These are phyloP conservation scores for Fusarium sp. DNA, from an alignment of 2,329 filamentous ascomycete genomes.

Conservation along the genomic window DNA sequence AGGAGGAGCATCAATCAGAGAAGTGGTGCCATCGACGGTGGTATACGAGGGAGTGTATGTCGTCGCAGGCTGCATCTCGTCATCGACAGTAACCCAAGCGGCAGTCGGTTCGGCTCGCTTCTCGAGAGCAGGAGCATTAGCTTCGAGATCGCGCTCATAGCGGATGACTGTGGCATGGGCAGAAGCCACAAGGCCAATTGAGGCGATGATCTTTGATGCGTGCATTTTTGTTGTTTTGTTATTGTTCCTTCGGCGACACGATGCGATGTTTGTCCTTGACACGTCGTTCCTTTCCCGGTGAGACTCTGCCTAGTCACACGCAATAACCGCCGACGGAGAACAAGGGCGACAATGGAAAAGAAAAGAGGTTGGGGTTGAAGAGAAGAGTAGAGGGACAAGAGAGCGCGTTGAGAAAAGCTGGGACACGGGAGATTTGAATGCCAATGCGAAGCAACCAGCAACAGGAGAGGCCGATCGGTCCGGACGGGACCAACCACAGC, in stretches of 20 bases:
- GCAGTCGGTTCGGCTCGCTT: constrained; percentile 48
- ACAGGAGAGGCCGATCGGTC: constrained; percentile 28
- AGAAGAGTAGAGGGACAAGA: not conserved
- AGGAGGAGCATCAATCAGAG: constrained; percentile 50
- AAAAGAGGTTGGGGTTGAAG: constrained; percentile 1
- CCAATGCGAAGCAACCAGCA: constrained; percentile 13
- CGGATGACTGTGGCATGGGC: constrained; percentile 35
- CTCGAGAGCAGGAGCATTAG: constrained; percentile 22
- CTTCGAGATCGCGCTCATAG: constrained; percentile 23
- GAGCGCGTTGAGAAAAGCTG: constrained; percentile 2
- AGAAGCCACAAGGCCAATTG: constrained; percentile 43
- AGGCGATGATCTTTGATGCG: constrained; percentile 42
- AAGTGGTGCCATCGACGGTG: constrained; percentile 56
- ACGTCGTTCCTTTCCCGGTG: constrained; percentile 1
- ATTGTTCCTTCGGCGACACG: not conserved
- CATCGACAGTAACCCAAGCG: constrained; percentile 61
- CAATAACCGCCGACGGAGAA: constrained; percentile 19
- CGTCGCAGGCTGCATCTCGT: constrained; percentile 52
- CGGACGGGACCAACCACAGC: constrained; percentile 36
- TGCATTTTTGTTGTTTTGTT: constrained; percentile 42
- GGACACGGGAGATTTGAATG: constrained; percentile 18
- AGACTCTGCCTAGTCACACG: constrained; percentile 6
- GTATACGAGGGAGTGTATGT: constrained; percentile 60
- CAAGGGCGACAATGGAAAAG: constrained; percentile 16
- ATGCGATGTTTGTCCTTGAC: not conserved